Evolutionary conservation across 176 grass and related monocot species (phyloP), one percentile per base, ranked within the genome.

Genomic region (Metroxylon sagu): DNA sequence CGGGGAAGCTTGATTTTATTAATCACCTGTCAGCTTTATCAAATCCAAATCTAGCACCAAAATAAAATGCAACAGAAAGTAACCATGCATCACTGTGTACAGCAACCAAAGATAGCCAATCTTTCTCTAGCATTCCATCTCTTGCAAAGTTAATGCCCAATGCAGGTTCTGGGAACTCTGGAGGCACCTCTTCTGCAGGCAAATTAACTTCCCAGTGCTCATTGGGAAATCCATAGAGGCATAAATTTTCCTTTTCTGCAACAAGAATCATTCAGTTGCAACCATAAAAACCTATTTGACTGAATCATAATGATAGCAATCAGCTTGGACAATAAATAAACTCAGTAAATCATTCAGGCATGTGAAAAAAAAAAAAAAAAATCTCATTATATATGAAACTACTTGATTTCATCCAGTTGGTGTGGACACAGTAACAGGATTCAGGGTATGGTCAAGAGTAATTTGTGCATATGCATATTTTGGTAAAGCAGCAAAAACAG

Each of bases 1-100:
- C 4, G 29, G 52, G 29, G 29, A 5, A 18, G 26, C 70, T 21
- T 21, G 4, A 56, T 25, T 56, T 56, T n/a, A 21, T 61, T 31
- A 61, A 61, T 61, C 3, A 61, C 59, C 59, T 61, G 12, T 61
- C 59, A 16, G 16, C 16, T 61, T 61, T 30, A 61, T 61, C 25
- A 30, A 61, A 61, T 61, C 59, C 59, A 61, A 61, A 61, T 29
- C 59, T 61, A 61, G 59, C 59, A 18, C 59, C 59, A 61, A 61
- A 61, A 31, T 61, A 61, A 61, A 61, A 61, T 31, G 59, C 59
- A 61, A 61, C 59, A 31, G 59, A 61, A 61, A 61, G 25, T 31
- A 61, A 26, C 59, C 28, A 61, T n/a, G 59, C 59, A 61, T 61
- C 59, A 61, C 59, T 43, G 59, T 61, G 59, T 5, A 29, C 0